Conservation (phyloP, 805 yeast species). For the Candida chilensis region DNA sequence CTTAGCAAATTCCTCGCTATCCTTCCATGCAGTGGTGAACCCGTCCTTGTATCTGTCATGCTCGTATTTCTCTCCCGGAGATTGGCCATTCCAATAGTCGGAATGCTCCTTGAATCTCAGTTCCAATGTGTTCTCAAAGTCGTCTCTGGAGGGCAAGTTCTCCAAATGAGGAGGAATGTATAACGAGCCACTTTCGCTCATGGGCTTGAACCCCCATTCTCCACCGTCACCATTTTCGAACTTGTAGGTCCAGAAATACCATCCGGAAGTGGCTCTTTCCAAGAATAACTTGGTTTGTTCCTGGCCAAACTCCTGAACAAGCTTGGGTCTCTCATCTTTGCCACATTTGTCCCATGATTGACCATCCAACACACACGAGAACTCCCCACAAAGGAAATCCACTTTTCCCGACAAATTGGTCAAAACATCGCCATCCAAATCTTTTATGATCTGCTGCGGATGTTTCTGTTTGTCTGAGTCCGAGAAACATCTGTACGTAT, state of each 20-base stretch:
- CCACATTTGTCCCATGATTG: slow-evolving; percentile 53
- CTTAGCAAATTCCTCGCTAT: slow-evolving; percentile 57
- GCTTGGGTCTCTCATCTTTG: slow-evolving; percentile 36
- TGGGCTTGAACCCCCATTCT: slow-evolving; percentile 88
- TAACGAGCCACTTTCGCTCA: slow-evolving; percentile 53
- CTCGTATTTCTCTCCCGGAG: slow-evolving; percentile 56
- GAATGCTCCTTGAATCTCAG: slow-evolving; percentile 36
- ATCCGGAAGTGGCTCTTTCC: slow-evolving; percentile 56
- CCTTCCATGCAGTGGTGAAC: slow-evolving; percentile 66
- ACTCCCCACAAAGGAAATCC: slow-evolving; percentile 83
- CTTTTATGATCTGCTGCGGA: slow-evolving; percentile 55
- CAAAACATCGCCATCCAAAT: slow-evolving; percentile 39
- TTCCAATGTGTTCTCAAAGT: slow-evolving; percentile 28
- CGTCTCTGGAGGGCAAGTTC: slow-evolving; percentile 26
- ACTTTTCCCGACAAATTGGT: slow-evolving; percentile 40
- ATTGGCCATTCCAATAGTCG: slow-evolving; percentile 59
- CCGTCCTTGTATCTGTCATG: slow-evolving; percentile 81
- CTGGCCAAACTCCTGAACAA: slow-evolving; percentile 56
- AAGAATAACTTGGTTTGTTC: slow-evolving; percentile 38
- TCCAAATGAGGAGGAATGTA: slow-evolving; percentile 23
- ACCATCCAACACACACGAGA: slow-evolving; percentile 78
- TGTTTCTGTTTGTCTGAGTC: slow-evolving; percentile 59
- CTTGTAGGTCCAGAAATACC: slow-evolving; percentile 86
- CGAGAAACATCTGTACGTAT: slow-evolving; percentile 79
- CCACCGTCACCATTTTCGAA: slow-evolving; percentile 89